phyloP scores from a whole-genome alignment of 352 stramenopile genomes.

The Thraustotheca clavata region DNA sequence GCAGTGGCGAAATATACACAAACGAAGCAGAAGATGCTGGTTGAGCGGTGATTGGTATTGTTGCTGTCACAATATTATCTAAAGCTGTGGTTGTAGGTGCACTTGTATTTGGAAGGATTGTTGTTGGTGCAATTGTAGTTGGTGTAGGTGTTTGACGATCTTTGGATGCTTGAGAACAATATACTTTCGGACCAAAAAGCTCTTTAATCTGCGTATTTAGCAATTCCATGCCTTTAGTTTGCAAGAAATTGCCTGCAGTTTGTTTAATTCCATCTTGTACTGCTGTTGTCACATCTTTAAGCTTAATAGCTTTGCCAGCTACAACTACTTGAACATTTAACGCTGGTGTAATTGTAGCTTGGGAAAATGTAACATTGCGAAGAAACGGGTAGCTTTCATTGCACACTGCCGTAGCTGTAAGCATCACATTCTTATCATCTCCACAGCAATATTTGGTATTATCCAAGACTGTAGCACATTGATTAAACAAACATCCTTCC shows the following conservation, averaged over 20 bases:
- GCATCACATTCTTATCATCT: constrained; percentile 1
- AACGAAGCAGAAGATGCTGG: no score
- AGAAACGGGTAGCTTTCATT: constrained; percentile 16
- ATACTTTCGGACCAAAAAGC: constrained; percentile 16
- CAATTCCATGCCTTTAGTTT: constrained; percentile 13
- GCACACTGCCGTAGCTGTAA: background rate
- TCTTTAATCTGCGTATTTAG: constrained; percentile 8
- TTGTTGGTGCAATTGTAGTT: background rate
- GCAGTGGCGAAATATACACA: background rate
- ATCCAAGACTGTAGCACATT: constrained; percentile 6
- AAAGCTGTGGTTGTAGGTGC: background rate
- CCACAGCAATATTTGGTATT: constrained; percentile 17
- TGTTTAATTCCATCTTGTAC: constrained; percentile 7
- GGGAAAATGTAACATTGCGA: background rate
- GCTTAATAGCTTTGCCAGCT: background rate
- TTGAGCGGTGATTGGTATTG: no score
- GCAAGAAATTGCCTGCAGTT: constrained; percentile 1
- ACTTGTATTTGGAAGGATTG: background rate
- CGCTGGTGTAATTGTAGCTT: constrained; percentile 1
- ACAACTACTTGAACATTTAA: constrained; percentile 5
- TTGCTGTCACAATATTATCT: no score
- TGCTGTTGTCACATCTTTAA: constrained; percentile 13
- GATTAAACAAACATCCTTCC: constrained; percentile 2
- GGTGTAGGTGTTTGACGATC: background rate
- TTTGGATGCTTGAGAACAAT: constrained; percentile 12